Evolutionary conservation across 306 rosid genomes (phyloP).

Genomic region (Cicer bijugum): DNA sequence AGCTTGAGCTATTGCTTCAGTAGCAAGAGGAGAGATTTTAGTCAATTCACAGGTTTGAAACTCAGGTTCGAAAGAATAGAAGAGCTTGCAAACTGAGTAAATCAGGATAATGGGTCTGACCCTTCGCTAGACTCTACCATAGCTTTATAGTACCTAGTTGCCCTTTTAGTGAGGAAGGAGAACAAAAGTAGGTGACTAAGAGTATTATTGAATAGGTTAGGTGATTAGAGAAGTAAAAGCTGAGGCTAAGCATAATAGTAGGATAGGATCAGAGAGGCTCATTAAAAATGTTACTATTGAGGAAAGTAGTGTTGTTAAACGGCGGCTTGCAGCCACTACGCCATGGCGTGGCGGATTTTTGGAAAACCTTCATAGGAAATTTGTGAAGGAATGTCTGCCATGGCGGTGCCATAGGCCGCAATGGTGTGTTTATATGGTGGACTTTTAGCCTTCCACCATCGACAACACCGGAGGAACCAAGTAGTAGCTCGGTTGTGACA

Average conservation of each 20-base stretch:
- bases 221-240: not conserved
- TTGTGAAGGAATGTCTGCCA: too few species aligned
- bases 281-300: not conserved
- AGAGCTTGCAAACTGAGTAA: not conserved
- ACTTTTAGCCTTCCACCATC: too few species aligned
- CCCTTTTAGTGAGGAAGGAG: slow-evolving; percentile 3
- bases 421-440: too few species aligned
- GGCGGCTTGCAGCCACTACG: too few species aligned
- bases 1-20: slow-evolving; percentile 41
- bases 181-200: slow-evolving; percentile 6
- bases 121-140: not conserved
- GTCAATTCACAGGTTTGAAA: slow-evolving; percentile 33
- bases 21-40: slow-evolving; percentile 4
- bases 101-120: slow-evolving; percentile 3
- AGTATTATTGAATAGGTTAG: slow-evolving; percentile 2
- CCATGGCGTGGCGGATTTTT: too few species aligned
- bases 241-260: not conserved
- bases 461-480: not conserved
- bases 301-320: not conserved
- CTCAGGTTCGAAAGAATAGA: slow-evolving; percentile 13
- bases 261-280: not conserved
- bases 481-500: not conserved
- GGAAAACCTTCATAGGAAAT: too few species aligned
- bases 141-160: not conserved
- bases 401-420: too few species aligned